Conservation (phyloP, 495 filamentous ascomycete genomes). For the Trichoderma reesei region DNA sequence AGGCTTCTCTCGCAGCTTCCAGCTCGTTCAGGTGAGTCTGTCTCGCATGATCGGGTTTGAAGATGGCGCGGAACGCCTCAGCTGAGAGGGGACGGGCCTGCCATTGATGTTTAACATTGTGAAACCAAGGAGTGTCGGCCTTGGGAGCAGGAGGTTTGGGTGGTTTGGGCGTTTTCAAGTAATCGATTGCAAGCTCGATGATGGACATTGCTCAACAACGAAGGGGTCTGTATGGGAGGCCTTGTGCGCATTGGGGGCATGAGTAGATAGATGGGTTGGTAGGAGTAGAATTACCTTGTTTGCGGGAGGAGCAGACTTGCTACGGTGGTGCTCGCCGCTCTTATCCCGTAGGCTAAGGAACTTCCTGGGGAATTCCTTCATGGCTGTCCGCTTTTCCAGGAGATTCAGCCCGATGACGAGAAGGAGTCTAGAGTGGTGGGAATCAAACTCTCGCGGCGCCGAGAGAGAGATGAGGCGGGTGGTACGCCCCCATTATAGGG, state of each 20-base stretch:
- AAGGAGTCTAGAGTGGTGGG: not conserved
- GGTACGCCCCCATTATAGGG: constrained; percentile 6
- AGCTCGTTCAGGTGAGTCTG: constrained; percentile 45
- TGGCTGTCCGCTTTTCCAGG: constrained; percentile 2
- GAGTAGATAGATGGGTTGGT: constrained; percentile 22
- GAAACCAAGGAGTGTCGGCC: not conserved
- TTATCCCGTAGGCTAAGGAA: constrained; percentile 72
- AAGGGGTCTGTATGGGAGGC: too few relatives aligned
- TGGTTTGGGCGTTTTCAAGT: not conserved
- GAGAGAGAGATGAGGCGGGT: constrained; percentile 1
- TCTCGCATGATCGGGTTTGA: constrained; percentile 43
- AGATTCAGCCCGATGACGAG: not conserved
- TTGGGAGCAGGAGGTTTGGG: constrained; percentile 12
- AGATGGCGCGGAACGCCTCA: constrained; percentile 43
- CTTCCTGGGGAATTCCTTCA: constrained; percentile 30
- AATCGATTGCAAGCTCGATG: too few relatives aligned
- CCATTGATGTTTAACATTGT: constrained; percentile 14
- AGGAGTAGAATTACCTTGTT: constrained; percentile 30
- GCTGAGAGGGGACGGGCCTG: constrained; percentile 29
- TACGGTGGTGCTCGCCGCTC: constrained; percentile 38
- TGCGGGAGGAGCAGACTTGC: constrained; percentile 31
- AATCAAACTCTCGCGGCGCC: constrained; percentile 1
- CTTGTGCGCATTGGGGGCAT: too few relatives aligned
- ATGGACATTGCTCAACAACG: too few relatives aligned
- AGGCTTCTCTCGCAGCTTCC: constrained; percentile 36